These are phyloP conservation scores for Cicer yamashitae DNA, from an alignment of 306 rosid species.

Conservation along the genomic window DNA sequence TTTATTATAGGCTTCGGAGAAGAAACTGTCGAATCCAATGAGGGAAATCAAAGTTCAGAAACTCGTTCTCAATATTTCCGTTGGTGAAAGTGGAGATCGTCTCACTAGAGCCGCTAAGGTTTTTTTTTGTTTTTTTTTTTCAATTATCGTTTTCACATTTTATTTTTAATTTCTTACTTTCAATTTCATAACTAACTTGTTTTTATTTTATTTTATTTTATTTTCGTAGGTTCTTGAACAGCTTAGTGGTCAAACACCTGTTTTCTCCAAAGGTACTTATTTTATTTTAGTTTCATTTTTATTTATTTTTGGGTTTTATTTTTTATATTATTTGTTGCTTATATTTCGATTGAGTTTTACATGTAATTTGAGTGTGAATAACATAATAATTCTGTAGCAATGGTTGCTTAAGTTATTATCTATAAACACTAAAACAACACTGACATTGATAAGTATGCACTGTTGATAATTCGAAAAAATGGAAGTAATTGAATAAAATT, in stretches of 20 bases:
- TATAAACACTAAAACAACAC: too few relatives aligned
- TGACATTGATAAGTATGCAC: too few relatives aligned
- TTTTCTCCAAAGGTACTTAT: constrained; percentile 73
- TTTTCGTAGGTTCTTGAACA: constrained; percentile 69
- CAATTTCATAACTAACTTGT: not conserved
- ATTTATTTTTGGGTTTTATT: too few relatives aligned
- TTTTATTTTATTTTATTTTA: not conserved
- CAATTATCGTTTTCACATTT: not conserved
- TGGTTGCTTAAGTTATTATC: not conserved
- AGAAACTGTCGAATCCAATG: constrained; percentile 76
- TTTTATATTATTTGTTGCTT: not conserved
- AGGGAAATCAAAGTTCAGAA: constrained; percentile 85
- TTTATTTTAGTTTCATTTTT: not conserved
- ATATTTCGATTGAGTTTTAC: not conserved
- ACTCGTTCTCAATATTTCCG: constrained; percentile 80
- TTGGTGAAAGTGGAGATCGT: constrained; percentile 86
- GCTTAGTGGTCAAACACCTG: constrained; percentile 79
- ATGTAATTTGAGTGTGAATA: not conserved
- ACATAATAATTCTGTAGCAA: not conserved
- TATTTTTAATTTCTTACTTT: not conserved
- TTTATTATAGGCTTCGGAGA: constrained; percentile 67
- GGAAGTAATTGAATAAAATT: too few relatives aligned
- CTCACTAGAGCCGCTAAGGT: constrained; percentile 87
- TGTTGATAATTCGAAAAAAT: too few relatives aligned
- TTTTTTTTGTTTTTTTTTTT: not conserved